Evolutionary conservation across 1,284 basidiomycete genomes (phyloP), one percentile per base, ranked within the genome.

Genomic region (Phlebopus sp.): DNA sequence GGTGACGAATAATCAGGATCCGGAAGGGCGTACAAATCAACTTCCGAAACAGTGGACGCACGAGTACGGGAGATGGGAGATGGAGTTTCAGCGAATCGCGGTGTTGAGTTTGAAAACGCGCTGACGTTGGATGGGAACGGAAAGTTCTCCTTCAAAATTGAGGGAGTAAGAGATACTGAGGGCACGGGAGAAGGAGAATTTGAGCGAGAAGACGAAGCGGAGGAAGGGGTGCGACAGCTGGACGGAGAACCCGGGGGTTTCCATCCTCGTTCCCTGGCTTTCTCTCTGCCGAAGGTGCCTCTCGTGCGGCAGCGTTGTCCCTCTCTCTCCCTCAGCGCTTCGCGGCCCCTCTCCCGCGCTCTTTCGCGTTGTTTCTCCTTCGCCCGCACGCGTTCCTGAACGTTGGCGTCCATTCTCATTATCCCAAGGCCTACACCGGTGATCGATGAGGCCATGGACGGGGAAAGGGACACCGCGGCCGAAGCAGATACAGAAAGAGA

Each of bases 351-450:
- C 27, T 50, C 8, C 51, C 61, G 27, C 58, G 61, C 37, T 63
- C 59, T 43, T 57, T 60, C n/a, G 61, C 59, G 30, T 63, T 59
- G 15, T 59, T 62, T 29, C 60, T 39, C 25, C 59, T 61, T 15
- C 62, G 1, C 21, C 47, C 55, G 35, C 62, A 23, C 6, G 27
- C 27, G 27, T 29, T 29, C 27, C 56, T 56, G 29, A 59, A 29
- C 31, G 30, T 1, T 1, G 58, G 60, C 5, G 10, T 55, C 57
- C 9, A n/a, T n/a, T 0, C 32, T 18, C 32, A 35, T 35, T 29
- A 29, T 29, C 27, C 10, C 27, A 11, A 29, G 27, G 4, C 27
- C 32, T 15, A 11, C 13, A 7, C 13, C 32, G 7, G 32, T 18
- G 13, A n/a, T 15, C 13, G 32, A 35, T 29, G 27, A 29, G 9